Base-by-base conservation (phyloP, 768 basidiomycete species). In the Exidia glandulosa region DNA sequence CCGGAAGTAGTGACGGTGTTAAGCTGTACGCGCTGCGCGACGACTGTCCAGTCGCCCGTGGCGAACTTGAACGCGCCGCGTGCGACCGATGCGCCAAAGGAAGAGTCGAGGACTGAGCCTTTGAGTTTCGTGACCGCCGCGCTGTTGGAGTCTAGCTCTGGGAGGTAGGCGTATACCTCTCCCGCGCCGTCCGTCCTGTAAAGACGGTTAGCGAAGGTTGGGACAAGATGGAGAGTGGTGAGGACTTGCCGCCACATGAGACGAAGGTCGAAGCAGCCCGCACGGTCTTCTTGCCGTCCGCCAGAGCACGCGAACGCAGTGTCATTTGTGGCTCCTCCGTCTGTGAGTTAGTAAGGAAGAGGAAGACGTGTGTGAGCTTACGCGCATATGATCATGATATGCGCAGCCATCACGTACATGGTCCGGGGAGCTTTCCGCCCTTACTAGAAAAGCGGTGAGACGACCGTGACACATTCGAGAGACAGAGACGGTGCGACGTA, bases 121-220 rank as follows among this genome's bases (percentile, higher is more conserved):
- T 54, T 27, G 30, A 54, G 25, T 25, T 54, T 27, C 0, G 27
- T n/a, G 50, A 54, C 27, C 1, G 50, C 25, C 10, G 50, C 50
- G 19, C 14, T 54, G 27, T 54, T 54, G 27, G 27, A 66, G 25
- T 71, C 41, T 59, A 60, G 9, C 71, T 0, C 69, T 7, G 86
- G 86, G 32, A 85, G 78, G 72, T 89, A 88, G 60, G 84, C 82
- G 77, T 88, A 88, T 55, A 87, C 65, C 73, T 88, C 86, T 32
- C 84, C 86, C 31, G 57, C 23, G 27, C 32, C 19, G 3, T 63
- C 73, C 5, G 41, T 5, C 19, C 41, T 45, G 41, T 6, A 19
- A 19, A 45, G 19, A 45, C 16, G 10, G 12, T 45, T 10, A 36
- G 34, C 34, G n/a, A n/a, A 12, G 6, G 9, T 23, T 14, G 41